Conservation (phyloP, 2,329 filamentous ascomycete species). For the Paraphaeosphaeria sporulosa region DNA sequence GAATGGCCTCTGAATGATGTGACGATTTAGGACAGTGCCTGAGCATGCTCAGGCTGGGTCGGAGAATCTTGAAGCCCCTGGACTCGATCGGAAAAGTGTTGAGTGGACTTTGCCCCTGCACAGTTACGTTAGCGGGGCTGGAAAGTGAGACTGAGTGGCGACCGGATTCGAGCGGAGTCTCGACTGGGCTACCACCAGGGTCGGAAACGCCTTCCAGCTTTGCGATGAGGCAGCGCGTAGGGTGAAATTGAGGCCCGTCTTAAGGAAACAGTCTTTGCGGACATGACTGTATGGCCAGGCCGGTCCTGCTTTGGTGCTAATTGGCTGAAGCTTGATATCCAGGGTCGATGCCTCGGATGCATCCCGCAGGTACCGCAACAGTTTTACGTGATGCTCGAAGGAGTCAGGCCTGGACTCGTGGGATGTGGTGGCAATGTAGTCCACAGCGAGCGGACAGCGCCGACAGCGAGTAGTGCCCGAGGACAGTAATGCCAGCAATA, state of each 20-base stretch:
- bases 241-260: not conserved
- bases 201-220: not conserved
- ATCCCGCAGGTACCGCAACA: not conserved
- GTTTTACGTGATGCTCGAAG: conserved; percentile 2
- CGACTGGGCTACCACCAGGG: not conserved
- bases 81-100: not conserved
- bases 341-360: not conserved
- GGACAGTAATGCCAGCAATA: not conserved
- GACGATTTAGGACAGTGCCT: not conserved
- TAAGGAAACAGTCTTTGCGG: not conserved
- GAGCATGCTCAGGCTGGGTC: not conserved
- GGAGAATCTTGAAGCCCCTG: not conserved
- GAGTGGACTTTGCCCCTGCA: not conserved
- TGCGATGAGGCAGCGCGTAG: not conserved
- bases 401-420: not conserved
- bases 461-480: not conserved
- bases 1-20: not conserved
- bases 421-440: not conserved
- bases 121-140: not conserved
- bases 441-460: not conserved
- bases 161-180: not conserved
- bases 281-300: too few species aligned
- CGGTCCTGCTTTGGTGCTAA: not conserved
- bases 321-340: not conserved
- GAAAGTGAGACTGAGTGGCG: not conserved